phyloP scores from a whole-genome alignment of 495 filamentous ascomycete genomes.

The Antarctomyces pellizariae region DNA sequence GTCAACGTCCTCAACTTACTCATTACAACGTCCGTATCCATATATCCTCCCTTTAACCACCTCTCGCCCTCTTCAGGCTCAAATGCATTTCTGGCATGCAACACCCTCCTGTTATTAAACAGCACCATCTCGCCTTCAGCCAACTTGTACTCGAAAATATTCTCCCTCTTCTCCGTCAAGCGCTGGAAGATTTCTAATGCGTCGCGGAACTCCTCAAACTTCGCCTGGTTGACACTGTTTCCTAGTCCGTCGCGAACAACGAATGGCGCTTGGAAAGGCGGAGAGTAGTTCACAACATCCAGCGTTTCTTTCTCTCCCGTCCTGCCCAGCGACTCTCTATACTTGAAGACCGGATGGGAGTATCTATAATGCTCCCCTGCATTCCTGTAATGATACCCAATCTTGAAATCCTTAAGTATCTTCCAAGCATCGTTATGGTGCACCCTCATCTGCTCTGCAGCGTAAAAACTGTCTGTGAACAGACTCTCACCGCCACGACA shows the following conservation, averaged over 20 bases:
- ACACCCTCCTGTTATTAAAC: slow-evolving; percentile 58
- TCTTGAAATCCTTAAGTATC: slow-evolving; percentile 18
- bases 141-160: slow-evolving; percentile 45
- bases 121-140: slow-evolving; percentile 62
- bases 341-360: slow-evolving; percentile 28
- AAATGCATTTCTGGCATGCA: slow-evolving; percentile 61
- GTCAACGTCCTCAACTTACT: too few species aligned
- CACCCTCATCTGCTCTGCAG: slow-evolving; percentile 24
- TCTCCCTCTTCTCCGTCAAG: slow-evolving; percentile 21
- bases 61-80: slow-evolving; percentile 30
- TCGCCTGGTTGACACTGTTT: slow-evolving; percentile 7
- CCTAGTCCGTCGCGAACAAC: slow-evolving; percentile 1
- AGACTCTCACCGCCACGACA: slow-evolving; percentile 57
- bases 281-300: slow-evolving; percentile 41
- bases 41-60: slow-evolving; percentile 71
- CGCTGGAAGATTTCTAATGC: slow-evolving; percentile 23
- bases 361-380: slow-evolving; percentile 35
- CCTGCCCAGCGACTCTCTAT: slow-evolving; percentile 6
- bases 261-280: slow-evolving; percentile 38
- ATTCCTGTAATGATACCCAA: slow-evolving; percentile 49
- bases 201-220: slow-evolving; percentile 14
- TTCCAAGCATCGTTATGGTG: slow-evolving; percentile 11
- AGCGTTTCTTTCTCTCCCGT: slow-evolving; percentile 3
- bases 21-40: slow-evolving; percentile 55
- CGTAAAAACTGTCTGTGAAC: slow-evolving; percentile 49